These are phyloP conservation scores for Saccharomyces mikatae DNA, from an alignment of 805 yeast species.

Conservation along the genomic window DNA sequence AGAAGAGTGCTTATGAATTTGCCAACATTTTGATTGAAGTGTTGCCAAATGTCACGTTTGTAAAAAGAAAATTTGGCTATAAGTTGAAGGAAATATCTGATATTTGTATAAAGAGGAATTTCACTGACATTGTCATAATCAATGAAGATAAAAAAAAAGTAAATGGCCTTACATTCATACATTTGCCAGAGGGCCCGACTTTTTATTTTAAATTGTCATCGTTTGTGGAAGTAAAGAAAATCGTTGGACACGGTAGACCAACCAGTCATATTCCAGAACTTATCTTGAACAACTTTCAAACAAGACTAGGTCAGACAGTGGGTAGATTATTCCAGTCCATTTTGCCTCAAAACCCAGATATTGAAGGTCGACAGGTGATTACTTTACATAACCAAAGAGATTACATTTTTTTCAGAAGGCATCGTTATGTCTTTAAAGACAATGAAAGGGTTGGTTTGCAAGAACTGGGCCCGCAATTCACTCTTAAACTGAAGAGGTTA, in stretches of 20 bases:
- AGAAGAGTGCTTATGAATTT: constrained; percentile 80
- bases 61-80: constrained; percentile 79
- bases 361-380: constrained; percentile 91
- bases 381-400: constrained; percentile 96
- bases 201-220: constrained; percentile 83
- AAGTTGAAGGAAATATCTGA: constrained; percentile 80
- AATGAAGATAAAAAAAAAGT: constrained; percentile 92
- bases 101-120: constrained; percentile 73
- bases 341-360: constrained; percentile 88
- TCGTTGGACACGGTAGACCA: constrained; percentile 83
- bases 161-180: constrained; percentile 86
- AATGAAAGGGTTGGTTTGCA: constrained; percentile 92
- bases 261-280: constrained; percentile 90
- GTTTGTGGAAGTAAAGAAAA: constrained; percentile 62
- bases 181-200: constrained; percentile 92
- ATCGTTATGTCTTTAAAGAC: constrained; percentile 79
- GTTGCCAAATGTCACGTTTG: constrained; percentile 77
- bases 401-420: constrained; percentile 89
- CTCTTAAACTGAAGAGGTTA: constrained; percentile 75
- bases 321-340: constrained; percentile 86
- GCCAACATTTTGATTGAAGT: constrained; percentile 79
- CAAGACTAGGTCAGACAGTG: constrained; percentile 87
- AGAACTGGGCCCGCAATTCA: constrained; percentile 95
- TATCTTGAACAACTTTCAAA: constrained; percentile 83
- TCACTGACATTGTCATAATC: constrained; percentile 78